phyloP scores from a whole-genome alignment of 2,329 filamentous ascomycete species.

The Hypoxylon rubiginosum region DNA sequence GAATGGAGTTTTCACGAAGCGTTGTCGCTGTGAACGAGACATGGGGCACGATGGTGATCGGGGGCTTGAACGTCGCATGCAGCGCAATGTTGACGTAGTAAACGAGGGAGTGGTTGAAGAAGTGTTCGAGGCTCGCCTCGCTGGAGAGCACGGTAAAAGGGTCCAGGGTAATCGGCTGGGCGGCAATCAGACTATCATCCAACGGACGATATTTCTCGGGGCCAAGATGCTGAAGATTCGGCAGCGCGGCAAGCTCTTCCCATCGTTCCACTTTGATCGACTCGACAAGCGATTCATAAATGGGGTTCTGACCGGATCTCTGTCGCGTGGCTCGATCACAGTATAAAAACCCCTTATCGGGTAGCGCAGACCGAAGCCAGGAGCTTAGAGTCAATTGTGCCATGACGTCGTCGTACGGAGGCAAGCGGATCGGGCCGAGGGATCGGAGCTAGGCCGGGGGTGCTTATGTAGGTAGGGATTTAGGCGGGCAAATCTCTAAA shows the following conservation, averaged over 20 bases:
- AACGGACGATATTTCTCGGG: constrained; percentile 18
- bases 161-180: constrained; percentile 21
- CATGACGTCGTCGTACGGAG: constrained; percentile 19
- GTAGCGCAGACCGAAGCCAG: constrained; percentile 21
- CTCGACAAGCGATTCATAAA: constrained; percentile 27
- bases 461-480: too few relatives aligned
- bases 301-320: neutral
- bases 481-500: too few relatives aligned
- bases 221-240: constrained; percentile 19
- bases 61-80: constrained; percentile 9
- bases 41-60: constrained; percentile 23
- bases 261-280: constrained; percentile 26
- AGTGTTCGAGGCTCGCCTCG: constrained; percentile 23
- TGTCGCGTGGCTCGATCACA: constrained; percentile 2
- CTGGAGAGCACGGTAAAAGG: too few relatives aligned
- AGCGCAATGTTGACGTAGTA: constrained; percentile 27
- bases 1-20: constrained; percentile 5
- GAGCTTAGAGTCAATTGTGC: neutral
- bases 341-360: constrained; percentile 19
- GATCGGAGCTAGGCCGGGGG: neutral
- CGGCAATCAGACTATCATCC: constrained; percentile 2
- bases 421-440: neutral
- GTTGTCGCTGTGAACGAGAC: constrained; percentile 15
- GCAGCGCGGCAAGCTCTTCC: constrained; percentile 8
- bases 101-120: constrained; percentile 23